Evolutionary conservation across 305 asterid genomes (phyloP).

Genomic region (Fraxinus greggii): DNA sequence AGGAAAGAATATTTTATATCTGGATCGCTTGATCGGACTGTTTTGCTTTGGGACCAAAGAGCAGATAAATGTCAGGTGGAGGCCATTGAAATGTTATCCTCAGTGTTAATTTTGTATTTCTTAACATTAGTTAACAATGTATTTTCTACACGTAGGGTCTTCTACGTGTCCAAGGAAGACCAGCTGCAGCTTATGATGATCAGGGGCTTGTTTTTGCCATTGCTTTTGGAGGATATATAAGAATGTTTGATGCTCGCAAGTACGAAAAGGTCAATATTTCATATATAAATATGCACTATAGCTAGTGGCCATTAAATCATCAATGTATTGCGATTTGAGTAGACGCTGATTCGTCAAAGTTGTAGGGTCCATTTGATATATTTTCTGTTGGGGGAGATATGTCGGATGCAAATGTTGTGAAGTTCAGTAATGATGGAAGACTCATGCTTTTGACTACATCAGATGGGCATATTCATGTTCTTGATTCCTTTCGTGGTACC

Average conservation of each 20-base stretch:
- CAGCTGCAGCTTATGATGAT: constrained; percentile 88
- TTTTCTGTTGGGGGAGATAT: constrained; percentile 85
- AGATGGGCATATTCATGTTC: constrained; percentile 82
- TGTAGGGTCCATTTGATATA: constrained; percentile 90
- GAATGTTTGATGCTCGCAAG: constrained; percentile 93
- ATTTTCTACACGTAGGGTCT: constrained; percentile 62
- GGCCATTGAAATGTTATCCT: constrained; percentile 13
- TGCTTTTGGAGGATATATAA: constrained; percentile 85
- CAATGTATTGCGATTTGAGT: constrained; percentile 15
- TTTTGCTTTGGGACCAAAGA: constrained; percentile 97
- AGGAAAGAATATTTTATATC: constrained; percentile 84
- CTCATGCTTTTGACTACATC: constrained; percentile 88
- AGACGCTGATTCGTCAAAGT: constrained; percentile 34
- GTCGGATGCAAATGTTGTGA: constrained; percentile 87
- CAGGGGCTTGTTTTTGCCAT: constrained; percentile 89
- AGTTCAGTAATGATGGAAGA: constrained; percentile 91
- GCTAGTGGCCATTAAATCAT: constrained; percentile 4
- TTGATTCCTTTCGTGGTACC: constrained; percentile 86
- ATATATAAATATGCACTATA: constrained; percentile 16
- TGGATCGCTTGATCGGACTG: constrained; percentile 89
- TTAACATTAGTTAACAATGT: constrained; percentile 21
- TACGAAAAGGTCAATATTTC: constrained; percentile 70
- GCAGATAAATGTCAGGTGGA: constrained; percentile 95
- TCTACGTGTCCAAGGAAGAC: constrained; percentile 93
- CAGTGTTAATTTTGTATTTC: constrained; percentile 23